Conservation (phyloP, 2,329 filamentous ascomycete species). For the Trichoderma pleuroti region DNA sequence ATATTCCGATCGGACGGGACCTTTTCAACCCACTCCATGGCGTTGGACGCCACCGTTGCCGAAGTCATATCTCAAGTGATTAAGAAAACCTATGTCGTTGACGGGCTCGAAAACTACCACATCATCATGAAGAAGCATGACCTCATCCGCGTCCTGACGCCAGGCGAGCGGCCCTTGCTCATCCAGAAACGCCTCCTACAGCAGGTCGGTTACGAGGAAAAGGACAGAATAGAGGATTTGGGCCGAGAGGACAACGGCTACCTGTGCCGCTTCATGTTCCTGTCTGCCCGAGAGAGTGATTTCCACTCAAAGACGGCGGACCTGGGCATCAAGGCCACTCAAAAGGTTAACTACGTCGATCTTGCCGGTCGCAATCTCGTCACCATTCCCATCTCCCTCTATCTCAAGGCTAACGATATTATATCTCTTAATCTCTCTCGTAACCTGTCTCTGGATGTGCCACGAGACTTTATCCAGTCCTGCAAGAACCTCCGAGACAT, state of each 20-base stretch:
- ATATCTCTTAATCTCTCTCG: conserved; percentile 91
- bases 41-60: conserved; percentile 76
- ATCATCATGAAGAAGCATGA: conserved; percentile 94
- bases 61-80: conserved; percentile 88
- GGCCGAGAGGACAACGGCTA: conserved; percentile 97
- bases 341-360: conserved; percentile 93
- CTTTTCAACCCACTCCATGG: conserved; percentile 85
- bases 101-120: conserved; percentile 89
- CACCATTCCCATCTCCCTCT: conserved; percentile 91
- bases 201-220: conserved; percentile 84
- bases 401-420: conserved; percentile 87
- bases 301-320: conserved; percentile 68
- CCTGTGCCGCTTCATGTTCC: conserved; percentile 90
- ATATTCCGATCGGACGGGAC: conserved; percentile 93
- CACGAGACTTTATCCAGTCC: conserved; percentile 92
- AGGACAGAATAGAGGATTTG: conserved; percentile 85
- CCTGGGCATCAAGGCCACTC: conserved; percentile 73
- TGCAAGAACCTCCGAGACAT: conserved; percentile 91
- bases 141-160: conserved; percentile 73
- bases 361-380: conserved; percentile 84
- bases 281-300: conserved; percentile 83
- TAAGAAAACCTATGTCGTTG: conserved; percentile 89
- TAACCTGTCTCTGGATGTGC: conserved; percentile 87
- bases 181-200: conserved; percentile 90
- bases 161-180: conserved; percentile 75